Evolutionary conservation across 305 asterid species (phyloP), one percentile per base, ranked within the genome.

Genomic region (Rubia balearica): DNA sequence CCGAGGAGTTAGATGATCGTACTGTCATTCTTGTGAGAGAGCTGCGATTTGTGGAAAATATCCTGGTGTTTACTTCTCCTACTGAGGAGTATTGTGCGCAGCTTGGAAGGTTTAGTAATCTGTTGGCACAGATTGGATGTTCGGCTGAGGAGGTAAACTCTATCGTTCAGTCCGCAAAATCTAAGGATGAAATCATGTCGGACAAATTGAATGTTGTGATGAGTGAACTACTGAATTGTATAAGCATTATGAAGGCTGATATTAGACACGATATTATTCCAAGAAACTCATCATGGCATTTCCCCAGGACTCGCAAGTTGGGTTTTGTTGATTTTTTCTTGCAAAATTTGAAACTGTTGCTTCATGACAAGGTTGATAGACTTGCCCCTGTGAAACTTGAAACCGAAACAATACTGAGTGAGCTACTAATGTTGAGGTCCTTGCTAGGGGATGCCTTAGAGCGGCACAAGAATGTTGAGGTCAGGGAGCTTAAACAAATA

Each of bases 381-480:
- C 36, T 60, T 27, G 65, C 38, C 16, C 36, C 63, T 22, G 38
- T 59, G 63, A 59, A 59, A 24, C 36, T 8, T 22, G 63, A 59
- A 59, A 24, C 38, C 22, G 63, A 59, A 59, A 22, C 17, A 22
- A 9, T 59, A 22, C 63, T 59, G 14, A 24, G 38, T 59, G 38
- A 59, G 38, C 63, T 59, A 10, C 38, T 21, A 22, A 59, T 59
- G 36, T 59, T 59, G 36, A 59, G 63, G 63, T 57, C 63, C 63
- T 57, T 57, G 36, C 63, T 57, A 22, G 38, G 63, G 63, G 63
- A 57, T 19, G 63, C 63, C 14, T 57, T 57, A 14, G 63, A 57
- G 63, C 63, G 16, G 38, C 63, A 22, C 16, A 22, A 57, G 38
- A 22, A 57, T 57, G 63, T 22, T 10, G 38, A 53, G 24, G 59